A percentile compares a stretch with the other conserved stretches of the same genome.
phyloP scores from a whole-genome alignment of 2,329 filamentous ascomycete genomes.

The Mollisiaceae sp. region DNA sequence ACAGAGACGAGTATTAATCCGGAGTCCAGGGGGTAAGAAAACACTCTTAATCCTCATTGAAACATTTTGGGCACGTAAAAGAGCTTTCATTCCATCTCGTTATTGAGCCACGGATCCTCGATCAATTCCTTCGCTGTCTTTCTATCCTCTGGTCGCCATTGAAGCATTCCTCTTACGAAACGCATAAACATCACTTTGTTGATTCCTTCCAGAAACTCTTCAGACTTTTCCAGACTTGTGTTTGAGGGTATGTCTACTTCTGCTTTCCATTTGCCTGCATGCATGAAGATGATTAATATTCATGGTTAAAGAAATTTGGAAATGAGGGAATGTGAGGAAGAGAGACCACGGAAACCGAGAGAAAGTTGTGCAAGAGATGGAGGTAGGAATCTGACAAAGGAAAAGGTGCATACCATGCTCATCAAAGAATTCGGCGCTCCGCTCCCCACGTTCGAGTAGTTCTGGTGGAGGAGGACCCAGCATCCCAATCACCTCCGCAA shows the following conservation, averaged over 20 bases:
- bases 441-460: constrained; percentile 36
- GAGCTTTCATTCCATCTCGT: too few species aligned
- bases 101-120: constrained; percentile 43
- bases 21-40: too few species aligned
- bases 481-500: constrained; percentile 39
- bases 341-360: too few species aligned
- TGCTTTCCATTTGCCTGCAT: constrained; percentile 17
- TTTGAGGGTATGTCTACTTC: constrained; percentile 13
- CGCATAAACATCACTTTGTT: constrained; percentile 42
- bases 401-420: constrained; percentile 34
- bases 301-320: too few species aligned
- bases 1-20: too few species aligned
- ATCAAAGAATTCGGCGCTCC: constrained; percentile 37
- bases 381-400: too few species aligned
- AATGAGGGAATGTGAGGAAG: too few species aligned
- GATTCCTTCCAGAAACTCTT: constrained; percentile 36
- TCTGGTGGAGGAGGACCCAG: constrained; percentile 38
- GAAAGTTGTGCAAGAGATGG: too few species aligned
- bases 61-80: too few species aligned
- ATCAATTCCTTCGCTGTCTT: constrained; percentile 43
- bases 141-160: constrained; percentile 43
- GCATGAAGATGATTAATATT: too few species aligned
- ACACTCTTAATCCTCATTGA: too few species aligned
- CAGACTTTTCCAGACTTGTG: constrained; percentile 14
- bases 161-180: constrained; percentile 43